Evolutionary conservation across 805 yeast genomes (phyloP), one percentile per base, ranked within the genome.

Genomic region (Kluyveromyces siamensis): DNA sequence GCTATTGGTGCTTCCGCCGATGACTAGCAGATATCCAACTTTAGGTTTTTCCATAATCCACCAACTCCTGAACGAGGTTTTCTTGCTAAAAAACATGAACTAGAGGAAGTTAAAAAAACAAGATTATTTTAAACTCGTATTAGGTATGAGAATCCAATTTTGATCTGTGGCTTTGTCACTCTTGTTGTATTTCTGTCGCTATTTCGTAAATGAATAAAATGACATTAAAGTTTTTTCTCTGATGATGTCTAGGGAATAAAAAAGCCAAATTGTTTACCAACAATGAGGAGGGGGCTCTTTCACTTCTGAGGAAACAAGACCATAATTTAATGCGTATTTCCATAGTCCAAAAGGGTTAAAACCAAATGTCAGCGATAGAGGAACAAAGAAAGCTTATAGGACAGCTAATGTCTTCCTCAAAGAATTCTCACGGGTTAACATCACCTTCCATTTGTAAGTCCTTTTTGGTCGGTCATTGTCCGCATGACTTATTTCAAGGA

Each of bases 391-490:
- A 77, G 67, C 75, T 80, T 45, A 68, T 89, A 27, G 93, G 86
- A 62, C 89, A 84, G 72, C 74, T 89, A 9, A 84, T 89, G 89
- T 43, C 45, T 8, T 17, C 40, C 17, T 43, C 45, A n/a, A 17
- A 27, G n/a, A 35, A 16, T 13, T 43, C 39, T 11, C 27, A 36
- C 18, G 45, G 45, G 25, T 63, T 83, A 45, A 66, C 68, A 36
- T 83, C 80, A 47, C 73, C 79, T 13, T 71, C 79, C 41, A 81
- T 88, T 7, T 90, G 98, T 66, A 85, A 84, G 61, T 72, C 85
- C 17, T 90, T 82, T 61, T 64, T 90, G n/a, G 87, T 87, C 14
- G 96, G 93, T 0, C 76, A 78, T 8, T 90, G 98, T 57, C 91
- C 96, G 0, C 83, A 85, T 62, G 96, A 89, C 53, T 63, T 89